Percentiles rank a stretch among this genome's conserved stretches.
These are phyloP conservation scores for Aspergillus unguis DNA, from an alignment of 2,329 filamentous ascomycete genomes.

Conservation along the genomic window DNA sequence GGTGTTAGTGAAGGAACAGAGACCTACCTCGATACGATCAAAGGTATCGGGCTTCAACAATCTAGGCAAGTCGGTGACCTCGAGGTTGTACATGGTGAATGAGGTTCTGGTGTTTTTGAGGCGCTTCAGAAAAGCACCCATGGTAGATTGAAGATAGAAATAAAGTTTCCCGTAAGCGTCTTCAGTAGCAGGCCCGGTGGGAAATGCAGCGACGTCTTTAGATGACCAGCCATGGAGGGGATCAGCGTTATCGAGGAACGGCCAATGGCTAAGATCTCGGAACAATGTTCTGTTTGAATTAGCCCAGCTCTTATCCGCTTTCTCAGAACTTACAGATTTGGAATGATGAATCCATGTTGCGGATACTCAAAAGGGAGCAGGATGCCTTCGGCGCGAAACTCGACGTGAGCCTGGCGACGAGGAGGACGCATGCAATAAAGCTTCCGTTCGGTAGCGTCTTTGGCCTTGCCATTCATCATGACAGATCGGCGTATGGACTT, in stretches of 20 bases:
- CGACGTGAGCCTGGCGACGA: conserved; percentile 25
- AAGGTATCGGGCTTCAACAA: conserved; percentile 17
- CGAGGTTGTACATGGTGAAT: conserved; percentile 30
- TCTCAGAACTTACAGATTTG: conserved; percentile 41
- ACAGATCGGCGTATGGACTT: conserved; percentile 22
- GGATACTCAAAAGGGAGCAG: conserved; percentile 41
- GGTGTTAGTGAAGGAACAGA: no score
- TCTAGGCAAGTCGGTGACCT: conserved; percentile 7
- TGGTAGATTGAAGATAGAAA: conserved; percentile 29
- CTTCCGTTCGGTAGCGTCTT: conserved; percentile 34
- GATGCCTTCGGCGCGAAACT: conserved; percentile 40
- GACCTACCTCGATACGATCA: conserved; percentile 41
- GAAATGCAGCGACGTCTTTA: conserved; percentile 24
- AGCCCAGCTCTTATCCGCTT: neutral
- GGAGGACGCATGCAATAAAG: conserved; percentile 23
- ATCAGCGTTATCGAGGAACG: conserved; percentile 36
- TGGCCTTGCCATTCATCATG: conserved; percentile 26
- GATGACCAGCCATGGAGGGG: conserved; percentile 38
- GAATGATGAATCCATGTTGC: conserved; percentile 29
- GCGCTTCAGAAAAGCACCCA: conserved; percentile 31
- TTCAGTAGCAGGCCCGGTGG: conserved; percentile 23
- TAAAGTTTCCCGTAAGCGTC: conserved; percentile 43
- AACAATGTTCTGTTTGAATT: conserved; percentile 34
- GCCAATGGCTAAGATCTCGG: conserved; percentile 41
- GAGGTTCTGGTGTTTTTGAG: conserved; percentile 18